phyloP scores from a whole-genome alignment of 2,329 filamentous ascomycete species.

The Fusarium zealandicum region DNA sequence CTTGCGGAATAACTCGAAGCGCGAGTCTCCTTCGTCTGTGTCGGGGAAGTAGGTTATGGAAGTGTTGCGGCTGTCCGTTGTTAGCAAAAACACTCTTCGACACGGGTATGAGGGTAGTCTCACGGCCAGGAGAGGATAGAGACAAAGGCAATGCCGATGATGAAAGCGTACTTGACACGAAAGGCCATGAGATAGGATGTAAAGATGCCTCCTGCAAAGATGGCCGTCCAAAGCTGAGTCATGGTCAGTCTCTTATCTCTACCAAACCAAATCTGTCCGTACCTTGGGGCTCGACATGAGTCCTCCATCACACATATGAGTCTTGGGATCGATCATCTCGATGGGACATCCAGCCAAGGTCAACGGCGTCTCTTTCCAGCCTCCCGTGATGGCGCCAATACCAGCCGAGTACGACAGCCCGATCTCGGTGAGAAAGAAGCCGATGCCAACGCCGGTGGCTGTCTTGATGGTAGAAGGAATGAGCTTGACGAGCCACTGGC shows the following conservation, averaged over 20 bases:
- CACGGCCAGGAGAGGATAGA: constrained; percentile 85
- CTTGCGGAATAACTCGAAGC: constrained; percentile 81
- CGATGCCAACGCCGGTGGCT: constrained; percentile 80
- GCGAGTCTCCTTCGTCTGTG: constrained; percentile 67
- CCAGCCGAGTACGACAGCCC: constrained; percentile 77
- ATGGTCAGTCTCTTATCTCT: background rate
- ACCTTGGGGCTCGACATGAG: constrained; percentile 35
- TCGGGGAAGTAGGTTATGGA: constrained; percentile 79
- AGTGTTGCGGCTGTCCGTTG: constrained; percentile 50
- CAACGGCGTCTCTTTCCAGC: constrained; percentile 64
- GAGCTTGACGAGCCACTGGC: constrained; percentile 81
- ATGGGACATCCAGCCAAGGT: constrained; percentile 71
- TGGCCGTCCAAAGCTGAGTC: constrained; percentile 72
- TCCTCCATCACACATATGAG: constrained; percentile 31
- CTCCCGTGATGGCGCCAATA: constrained; percentile 76
- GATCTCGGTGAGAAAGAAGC: constrained; percentile 75
- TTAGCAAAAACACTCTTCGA: accelerated
- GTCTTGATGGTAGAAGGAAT: constrained; percentile 83
- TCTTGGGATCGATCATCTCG: constrained; percentile 20
- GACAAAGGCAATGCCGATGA: constrained; percentile 78
- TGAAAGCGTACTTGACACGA: constrained; percentile 81
- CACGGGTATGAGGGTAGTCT: constrained; percentile 26
- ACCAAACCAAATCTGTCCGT: background rate
- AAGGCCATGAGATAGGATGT: constrained; percentile 81
- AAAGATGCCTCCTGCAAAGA: constrained; percentile 78